Evolutionary conservation across 148 eudicot genomes (phyloP).

Genomic region (Pouteria glomerata): DNA sequence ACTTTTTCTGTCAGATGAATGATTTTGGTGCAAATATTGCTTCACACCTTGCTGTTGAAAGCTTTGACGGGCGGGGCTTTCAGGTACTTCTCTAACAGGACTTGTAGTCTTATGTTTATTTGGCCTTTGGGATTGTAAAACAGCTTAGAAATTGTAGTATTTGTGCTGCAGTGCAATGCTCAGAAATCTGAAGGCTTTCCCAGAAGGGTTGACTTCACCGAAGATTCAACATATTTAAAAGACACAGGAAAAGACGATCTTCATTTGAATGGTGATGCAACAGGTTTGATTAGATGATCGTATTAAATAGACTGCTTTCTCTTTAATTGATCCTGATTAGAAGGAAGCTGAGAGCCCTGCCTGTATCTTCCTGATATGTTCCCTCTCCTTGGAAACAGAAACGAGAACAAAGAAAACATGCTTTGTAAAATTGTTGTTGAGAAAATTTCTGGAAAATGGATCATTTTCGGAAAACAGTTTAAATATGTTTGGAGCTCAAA

Average conservation of each 20-base stretch:
- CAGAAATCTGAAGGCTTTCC: constrained; percentile 4
- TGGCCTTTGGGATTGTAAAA: neutral
- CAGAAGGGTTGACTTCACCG: constrained; percentile 6
- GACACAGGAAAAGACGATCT: neutral
- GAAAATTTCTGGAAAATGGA: neutral
- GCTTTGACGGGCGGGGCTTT: constrained; percentile 7
- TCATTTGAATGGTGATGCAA: neutral
- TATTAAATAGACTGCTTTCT: neutral
- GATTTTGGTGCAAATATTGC: constrained; percentile 12
- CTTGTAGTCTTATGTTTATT: neutral
- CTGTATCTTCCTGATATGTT: no score
- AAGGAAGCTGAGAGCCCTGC: neutral
- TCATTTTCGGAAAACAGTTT: neutral
- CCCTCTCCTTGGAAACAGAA: no score
- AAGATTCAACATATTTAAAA: neutral
- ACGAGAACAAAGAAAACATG: neutral
- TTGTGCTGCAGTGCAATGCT: constrained; percentile 1
- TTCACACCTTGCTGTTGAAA: constrained; percentile 22
- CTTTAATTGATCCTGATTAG: neutral
- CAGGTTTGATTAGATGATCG: constrained; percentile 11
- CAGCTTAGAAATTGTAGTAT: neutral
- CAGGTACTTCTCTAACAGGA: constrained; percentile 22
- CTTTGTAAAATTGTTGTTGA: neutral
- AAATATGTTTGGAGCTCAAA: neutral
- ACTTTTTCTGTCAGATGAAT: constrained; percentile 9